Evolutionary conservation across 2,329 filamentous ascomycete species (phyloP).

Genomic region (Fusarium verrucosum): DNA sequence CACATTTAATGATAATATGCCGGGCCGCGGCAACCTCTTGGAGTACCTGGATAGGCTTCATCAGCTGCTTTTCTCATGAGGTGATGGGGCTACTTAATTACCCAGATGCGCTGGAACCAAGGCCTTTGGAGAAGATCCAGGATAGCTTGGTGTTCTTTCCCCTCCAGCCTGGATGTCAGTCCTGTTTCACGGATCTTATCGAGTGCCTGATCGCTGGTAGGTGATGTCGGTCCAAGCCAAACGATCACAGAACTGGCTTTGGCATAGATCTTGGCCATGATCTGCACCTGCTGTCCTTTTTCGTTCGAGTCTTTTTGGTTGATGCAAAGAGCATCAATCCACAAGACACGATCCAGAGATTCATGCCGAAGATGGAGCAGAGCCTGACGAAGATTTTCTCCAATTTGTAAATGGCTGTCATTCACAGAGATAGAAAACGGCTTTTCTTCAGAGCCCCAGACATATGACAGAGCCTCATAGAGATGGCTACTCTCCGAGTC

Average conservation of each 20-base stretch:
- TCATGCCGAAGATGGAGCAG: neutral
- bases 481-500: neutral
- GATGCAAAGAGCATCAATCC: neutral
- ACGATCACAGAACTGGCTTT: neutral
- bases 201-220: neutral
- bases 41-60: neutral
- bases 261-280: neutral
- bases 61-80: neutral
- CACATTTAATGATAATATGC: neutral
- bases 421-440: neutral
- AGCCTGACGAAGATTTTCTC: neutral
- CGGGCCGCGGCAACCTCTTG: neutral
- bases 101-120: neutral
- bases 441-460: neutral
- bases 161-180: neutral
- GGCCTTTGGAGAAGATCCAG: neutral
- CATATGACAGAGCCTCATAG: neutral
- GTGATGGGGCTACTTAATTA: neutral
- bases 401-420: fast-evolving
- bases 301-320: neutral
- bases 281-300: neutral
- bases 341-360: neutral
- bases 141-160: fast-evolving
- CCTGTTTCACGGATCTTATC: neutral
- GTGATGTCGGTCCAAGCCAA: neutral